phyloP scores from a whole-genome alignment of 495 filamentous ascomycete species.

The Aspergillus funiculosus region DNA sequence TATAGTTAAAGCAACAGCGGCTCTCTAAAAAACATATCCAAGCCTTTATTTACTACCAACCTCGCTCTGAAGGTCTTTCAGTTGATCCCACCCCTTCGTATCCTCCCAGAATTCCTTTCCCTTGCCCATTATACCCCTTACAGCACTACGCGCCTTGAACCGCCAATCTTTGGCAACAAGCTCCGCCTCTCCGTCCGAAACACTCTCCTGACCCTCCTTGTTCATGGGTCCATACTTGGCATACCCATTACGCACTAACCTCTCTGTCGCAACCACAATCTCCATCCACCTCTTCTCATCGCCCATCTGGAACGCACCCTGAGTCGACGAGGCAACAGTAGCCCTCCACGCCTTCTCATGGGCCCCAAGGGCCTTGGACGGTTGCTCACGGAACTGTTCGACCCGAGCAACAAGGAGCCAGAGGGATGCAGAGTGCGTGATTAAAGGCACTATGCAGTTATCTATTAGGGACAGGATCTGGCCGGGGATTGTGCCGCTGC shows the following conservation, averaged over 20 bases:
- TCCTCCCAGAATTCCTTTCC: slow-evolving; percentile 82
- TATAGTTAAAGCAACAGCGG: not conserved
- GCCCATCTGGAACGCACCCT: slow-evolving; percentile 45
- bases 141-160: slow-evolving; percentile 78
- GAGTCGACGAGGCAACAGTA: slow-evolving; percentile 47
- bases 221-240: slow-evolving; percentile 41
- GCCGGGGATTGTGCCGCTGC: slow-evolving; percentile 42
- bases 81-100: slow-evolving; percentile 58
- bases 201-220: slow-evolving; percentile 29
- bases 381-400: slow-evolving; percentile 62
- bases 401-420: slow-evolving; percentile 70
- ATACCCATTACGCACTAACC: slow-evolving; percentile 45
- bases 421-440: slow-evolving; percentile 68
- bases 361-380: slow-evolving; percentile 65
- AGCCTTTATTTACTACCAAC: slow-evolving; percentile 22
- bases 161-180: slow-evolving; percentile 61
- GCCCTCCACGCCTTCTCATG: slow-evolving; percentile 86
- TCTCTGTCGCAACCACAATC: slow-evolving; percentile 43
- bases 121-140: slow-evolving; percentile 73
- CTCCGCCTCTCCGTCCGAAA: slow-evolving; percentile 29
- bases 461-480: slow-evolving; percentile 70
- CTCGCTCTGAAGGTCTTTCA: slow-evolving; percentile 48
- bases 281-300: slow-evolving; percentile 46
- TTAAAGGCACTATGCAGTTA: slow-evolving; percentile 64
- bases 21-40: not conserved